Evolutionary conservation across 805 yeast genomes (phyloP).

Genomic region (Vanderwaltozyma polyspora): DNA sequence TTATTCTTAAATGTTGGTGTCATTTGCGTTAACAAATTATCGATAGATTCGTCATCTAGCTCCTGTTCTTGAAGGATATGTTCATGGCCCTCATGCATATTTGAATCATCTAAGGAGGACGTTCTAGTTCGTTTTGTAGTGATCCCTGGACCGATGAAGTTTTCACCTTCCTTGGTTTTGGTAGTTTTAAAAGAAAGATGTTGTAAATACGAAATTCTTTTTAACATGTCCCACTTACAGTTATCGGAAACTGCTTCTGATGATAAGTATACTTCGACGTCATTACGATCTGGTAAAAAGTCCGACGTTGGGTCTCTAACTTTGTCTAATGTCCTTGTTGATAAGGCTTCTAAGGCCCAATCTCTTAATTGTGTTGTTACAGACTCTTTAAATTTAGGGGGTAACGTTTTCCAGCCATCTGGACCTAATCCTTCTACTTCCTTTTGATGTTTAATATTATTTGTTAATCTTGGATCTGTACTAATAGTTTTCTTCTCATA

Average conservation of each 20-base stretch:
- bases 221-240: conserved; percentile 62
- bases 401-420: conserved; percentile 46
- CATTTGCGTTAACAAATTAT: conserved; percentile 17
- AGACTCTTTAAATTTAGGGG: conserved; percentile 40
- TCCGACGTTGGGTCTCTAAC: conserved; percentile 15
- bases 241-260: conserved; percentile 36
- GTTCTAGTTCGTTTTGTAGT: too few species aligned
- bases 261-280: conserved; percentile 45
- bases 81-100: conserved; percentile 7
- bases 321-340: conserved; percentile 26
- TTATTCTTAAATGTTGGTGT: conserved; percentile 13
- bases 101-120: neutral
- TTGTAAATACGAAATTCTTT: conserved; percentile 59
- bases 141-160: too few species aligned
- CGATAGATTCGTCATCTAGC: conserved; percentile 22
- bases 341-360: conserved; percentile 40
- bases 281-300: conserved; percentile 47
- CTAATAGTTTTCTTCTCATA: conserved; percentile 75
- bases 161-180: neutral
- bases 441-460: conserved; percentile 47
- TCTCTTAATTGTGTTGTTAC: conserved; percentile 45
- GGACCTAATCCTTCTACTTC: conserved; percentile 72
- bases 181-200: conserved; percentile 28
- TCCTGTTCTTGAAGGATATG: conserved; percentile 17
- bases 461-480: conserved; percentile 68